These are phyloP conservation scores for Didymella pinodella DNA, from an alignment of 2,329 filamentous ascomycete genomes.

Conservation along the genomic window DNA sequence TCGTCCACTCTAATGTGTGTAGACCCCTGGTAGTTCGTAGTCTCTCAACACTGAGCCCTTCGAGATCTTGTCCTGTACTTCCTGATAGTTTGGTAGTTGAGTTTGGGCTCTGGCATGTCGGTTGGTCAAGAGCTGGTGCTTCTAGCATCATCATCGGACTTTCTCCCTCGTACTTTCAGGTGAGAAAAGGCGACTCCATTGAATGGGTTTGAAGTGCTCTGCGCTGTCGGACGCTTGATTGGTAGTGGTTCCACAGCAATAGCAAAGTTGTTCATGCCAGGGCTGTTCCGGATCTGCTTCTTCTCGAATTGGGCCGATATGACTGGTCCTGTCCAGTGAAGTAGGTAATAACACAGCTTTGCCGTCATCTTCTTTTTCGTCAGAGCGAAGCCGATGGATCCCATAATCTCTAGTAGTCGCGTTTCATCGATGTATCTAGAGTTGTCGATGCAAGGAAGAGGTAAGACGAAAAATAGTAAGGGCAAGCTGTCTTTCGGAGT, in stretches of 20 bases:
- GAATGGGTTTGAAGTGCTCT: conserved; percentile 1
- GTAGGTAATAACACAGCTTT: conserved; percentile 91
- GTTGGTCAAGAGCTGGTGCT: neutral
- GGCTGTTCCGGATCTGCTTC: conserved; percentile 77
- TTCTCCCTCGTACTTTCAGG: neutral
- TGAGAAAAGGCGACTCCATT: neutral
- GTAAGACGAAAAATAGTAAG: conserved; percentile 86
- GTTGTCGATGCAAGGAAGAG: conserved; percentile 86
- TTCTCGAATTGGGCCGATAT: conserved; percentile 66
- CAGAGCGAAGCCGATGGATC: conserved; percentile 74
- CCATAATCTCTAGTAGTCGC: conserved; percentile 76
- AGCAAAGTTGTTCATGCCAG: conserved; percentile 87
- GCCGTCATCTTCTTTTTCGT: conserved; percentile 74
- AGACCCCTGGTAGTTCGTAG: neutral
- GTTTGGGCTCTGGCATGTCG: neutral
- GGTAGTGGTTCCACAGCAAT: conserved; percentile 66
- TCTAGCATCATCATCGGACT: neutral
- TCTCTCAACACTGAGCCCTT: neutral
- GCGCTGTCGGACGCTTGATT: neutral
- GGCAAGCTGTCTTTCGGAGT: conserved; percentile 53
- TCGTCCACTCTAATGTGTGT: neutral
- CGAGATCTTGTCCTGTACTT: neutral
- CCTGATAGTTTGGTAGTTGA: neutral
- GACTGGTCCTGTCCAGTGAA: conserved; percentile 61
- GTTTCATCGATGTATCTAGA: conserved; percentile 85